phyloP scores from a whole-genome alignment of 75 land plant species.

The Cupressus sempervirens region DNA sequence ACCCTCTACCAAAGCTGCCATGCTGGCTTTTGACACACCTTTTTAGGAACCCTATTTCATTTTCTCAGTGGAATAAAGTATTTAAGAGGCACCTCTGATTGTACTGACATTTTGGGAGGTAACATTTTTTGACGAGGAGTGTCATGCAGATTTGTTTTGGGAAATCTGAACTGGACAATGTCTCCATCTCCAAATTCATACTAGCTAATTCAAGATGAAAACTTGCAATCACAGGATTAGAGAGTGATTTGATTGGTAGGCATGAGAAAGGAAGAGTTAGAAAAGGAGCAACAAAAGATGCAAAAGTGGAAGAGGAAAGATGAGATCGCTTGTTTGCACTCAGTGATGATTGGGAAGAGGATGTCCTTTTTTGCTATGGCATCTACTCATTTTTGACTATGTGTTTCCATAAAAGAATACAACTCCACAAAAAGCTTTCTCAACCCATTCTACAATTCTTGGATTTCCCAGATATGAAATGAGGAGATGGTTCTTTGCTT shows the following conservation, averaged over 20 bases:
- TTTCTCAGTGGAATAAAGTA: no score
- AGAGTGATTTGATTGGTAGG: neutral
- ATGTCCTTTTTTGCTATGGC: slow-evolving; percentile 30
- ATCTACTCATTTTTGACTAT: slow-evolving; percentile 56
- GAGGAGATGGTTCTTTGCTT: no score
- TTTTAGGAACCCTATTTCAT: no score
- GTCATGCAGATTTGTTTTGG: no score
- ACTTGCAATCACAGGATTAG: slow-evolving; percentile 6
- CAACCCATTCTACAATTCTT: no score
- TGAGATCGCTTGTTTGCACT: slow-evolving; percentile 54
- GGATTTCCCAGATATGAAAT: no score
- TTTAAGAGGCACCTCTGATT: no score
- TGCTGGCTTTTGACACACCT: no score
- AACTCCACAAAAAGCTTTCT: neutral
- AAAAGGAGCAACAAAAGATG: slow-evolving; percentile 9
- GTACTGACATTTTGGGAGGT: no score
- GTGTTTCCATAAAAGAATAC: slow-evolving; percentile 39
- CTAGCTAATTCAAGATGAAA: slow-evolving; percentile 5
- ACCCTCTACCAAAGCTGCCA: no score
- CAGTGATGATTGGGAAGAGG: slow-evolving; percentile 11
- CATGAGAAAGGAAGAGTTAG: neutral
- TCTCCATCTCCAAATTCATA: slow-evolving; percentile 29
- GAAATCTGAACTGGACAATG: slow-evolving; percentile 30
- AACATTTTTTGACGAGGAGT: no score
- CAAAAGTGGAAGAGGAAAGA: slow-evolving; percentile 26